Conservation (phyloP, 306 rosid species). For the Casuarina glauca region DNA sequence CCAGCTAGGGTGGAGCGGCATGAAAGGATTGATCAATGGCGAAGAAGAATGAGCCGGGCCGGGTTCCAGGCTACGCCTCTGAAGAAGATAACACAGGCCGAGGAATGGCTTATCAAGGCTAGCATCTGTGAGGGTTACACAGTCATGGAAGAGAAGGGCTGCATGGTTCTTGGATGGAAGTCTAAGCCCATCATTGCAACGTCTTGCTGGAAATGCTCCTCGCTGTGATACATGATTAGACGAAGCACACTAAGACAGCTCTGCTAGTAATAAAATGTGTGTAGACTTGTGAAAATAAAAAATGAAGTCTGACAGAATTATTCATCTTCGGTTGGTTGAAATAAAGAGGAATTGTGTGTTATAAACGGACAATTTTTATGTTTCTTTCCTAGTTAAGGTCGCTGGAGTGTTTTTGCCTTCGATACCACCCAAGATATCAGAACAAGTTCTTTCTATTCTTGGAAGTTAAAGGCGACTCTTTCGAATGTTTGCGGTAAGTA, state of each 20-base stretch:
- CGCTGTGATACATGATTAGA: background rate
- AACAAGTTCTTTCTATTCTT: background rate
- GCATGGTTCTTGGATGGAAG: slow-evolving; percentile 90
- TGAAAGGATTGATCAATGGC: slow-evolving; percentile 85
- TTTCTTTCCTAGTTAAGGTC: background rate
- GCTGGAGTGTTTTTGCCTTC: background rate
- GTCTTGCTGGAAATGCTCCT: slow-evolving; percentile 83
- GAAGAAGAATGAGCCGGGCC: slow-evolving; percentile 85
- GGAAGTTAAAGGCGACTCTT: too few relatives aligned
- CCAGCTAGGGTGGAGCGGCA: slow-evolving; percentile 86
- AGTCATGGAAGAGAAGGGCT: slow-evolving; percentile 77
- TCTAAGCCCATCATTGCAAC: slow-evolving; percentile 84
- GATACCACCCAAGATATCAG: background rate
- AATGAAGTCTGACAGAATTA: background rate
- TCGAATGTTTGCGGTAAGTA: too few relatives aligned
- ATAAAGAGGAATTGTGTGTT: background rate
- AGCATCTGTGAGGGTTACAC: slow-evolving; percentile 67
- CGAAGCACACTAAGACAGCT: background rate
- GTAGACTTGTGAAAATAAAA: too few relatives aligned
- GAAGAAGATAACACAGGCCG: slow-evolving; percentile 63
- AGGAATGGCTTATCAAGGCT: slow-evolving; percentile 63
- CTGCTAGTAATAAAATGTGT: background rate
- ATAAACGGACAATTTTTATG: background rate
- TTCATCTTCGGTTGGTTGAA: too few relatives aligned
- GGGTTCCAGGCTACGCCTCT: slow-evolving; percentile 66